A percentile compares a stretch with the other conserved stretches of the same genome.
These are phyloP conservation scores for Mortierella sp. DNA, from an alignment of 371 early-diverging fungal genomes.

Conservation along the genomic window DNA sequence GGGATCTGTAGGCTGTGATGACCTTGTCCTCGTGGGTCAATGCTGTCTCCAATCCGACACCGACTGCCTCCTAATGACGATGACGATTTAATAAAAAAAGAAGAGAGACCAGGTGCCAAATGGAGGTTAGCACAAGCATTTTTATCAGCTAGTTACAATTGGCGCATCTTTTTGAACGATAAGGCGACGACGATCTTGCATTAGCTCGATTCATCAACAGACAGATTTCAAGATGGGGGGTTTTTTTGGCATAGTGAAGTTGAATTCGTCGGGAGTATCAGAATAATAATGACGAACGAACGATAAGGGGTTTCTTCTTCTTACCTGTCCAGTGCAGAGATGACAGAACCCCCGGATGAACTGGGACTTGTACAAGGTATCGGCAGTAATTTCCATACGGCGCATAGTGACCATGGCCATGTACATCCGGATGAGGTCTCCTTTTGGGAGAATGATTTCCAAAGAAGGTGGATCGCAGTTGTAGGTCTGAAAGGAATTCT, in stretches of 20 bases:
- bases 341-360: conserved; percentile 99
- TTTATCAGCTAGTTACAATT: not conserved
- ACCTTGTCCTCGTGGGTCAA: conserved; percentile 91
- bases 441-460: conserved; percentile 71
- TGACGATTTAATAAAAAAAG: not conserved
- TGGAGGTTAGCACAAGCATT: not conserved
- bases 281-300: not conserved
- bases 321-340: conserved; percentile 97
- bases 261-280: not conserved
- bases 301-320: not conserved
- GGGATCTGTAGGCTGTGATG: conserved; percentile 99
- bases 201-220: no score
- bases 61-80: conserved; percentile 89
- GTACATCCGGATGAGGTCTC: conserved; percentile 87
- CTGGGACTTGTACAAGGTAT: conserved; percentile 96
- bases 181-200: no score
- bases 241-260: not conserved
- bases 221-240: no score
- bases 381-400: conserved; percentile 95
- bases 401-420: conserved; percentile 91
- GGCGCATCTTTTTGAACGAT: not conserved
- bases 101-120: conserved; percentile 5
- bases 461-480: conserved; percentile 76
- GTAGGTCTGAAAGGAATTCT: conserved; percentile 74
- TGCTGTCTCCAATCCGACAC: conserved; percentile 95